Base-by-base conservation (phyloP, 768 basidiomycete species). In the Astraeus odoratus region DNA sequence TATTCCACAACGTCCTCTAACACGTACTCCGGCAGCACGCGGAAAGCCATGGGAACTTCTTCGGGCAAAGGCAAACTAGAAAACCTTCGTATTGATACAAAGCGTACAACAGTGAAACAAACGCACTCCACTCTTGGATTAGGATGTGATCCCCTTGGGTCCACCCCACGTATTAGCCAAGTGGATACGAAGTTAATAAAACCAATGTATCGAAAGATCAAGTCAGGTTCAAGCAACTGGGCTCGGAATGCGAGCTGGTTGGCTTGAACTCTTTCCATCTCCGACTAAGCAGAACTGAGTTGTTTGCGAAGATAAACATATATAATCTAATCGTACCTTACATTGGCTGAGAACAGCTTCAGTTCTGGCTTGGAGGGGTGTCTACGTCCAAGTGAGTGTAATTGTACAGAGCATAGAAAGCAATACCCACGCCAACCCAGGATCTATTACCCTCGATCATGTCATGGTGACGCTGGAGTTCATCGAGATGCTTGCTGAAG, bases 1-100 rank as follows among this genome's bases (percentile, higher is more conserved):
- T 88, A 94, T 47, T 95, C 92, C 1, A 92, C 84, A 5, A 97
- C 79, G 58, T 97, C 95, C 60, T 98, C 96, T 33, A 97, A 64
- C 12, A 96, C 76, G 59, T 93, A 95, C 62, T 99, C 96, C 1
- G 96, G 96, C 23, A 98, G 74, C 43, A 87, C 81, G 24, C 83
- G 75, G 74, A 97, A 97, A 0, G 77, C 70, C 65, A 83, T 75
- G 0, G 94, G 92, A 6, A 94, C 84, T 42, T 93, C 87, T 44
- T 78, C 70, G 0, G 92, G 87, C 15, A 99, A 69, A 0, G 94
- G 93, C 24, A 98, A 66, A 29, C 91, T 95, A 53, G n/a, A 35
- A 41, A 39, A 49, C 3, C 7, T 59, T 41, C 53, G 38, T 20
- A 31, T 43, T 22, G 30, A 25, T 18, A 34, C 9, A 18, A 13